Base-by-base conservation (phyloP, 345 rosid genomes). In the Melaleuca alternifolia region DNA sequence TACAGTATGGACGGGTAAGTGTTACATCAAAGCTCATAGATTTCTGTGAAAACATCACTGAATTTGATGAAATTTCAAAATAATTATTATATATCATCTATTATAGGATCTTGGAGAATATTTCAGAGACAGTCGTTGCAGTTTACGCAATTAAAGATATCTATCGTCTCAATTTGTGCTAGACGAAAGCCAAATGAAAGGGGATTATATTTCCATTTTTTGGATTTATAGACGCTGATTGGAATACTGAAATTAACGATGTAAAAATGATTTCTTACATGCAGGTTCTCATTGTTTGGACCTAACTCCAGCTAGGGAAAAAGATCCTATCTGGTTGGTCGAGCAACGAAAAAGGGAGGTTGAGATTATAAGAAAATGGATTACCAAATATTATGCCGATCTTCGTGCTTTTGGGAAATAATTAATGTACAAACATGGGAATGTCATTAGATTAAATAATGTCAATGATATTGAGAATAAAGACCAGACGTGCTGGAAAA, bases 211-310 rank as follows among this genome's bases (percentile, higher is more conserved):
- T 33, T 71, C 24, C 46, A 33, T 71, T 6, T 65, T 65, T 46
- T 9, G 10, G 10, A 33, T 4, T 33, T 65, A 41, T 41, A 41
- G 41, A 41, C 2, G 41, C 41, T 30, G 5, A 62, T 30, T 15
- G 21, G 21, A 0, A 14, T 62, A 21, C 2, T 62, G 24, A 65
- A 65, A 33, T 33, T 33, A 65, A 65, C 18, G 46, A 23, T 9
- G 13, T 65, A 20, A 9, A 65, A 65, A 16, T 4, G 9, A 65
- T 33, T 65, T 65, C 21, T 33, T 10, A 33, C 24, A 37, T 51
- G 84, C 77, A 91, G 93, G 93, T 46, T 91, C 92, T 46, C 93
- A 93, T 90, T 90, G 92, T 86, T 86, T 90, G 90, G 92, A 93
- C 59, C 44, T 93, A 81, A 51, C 21, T 23, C 16, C 8, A 24